Evolutionary conservation across 2,329 filamentous ascomycete species (phyloP), one percentile per base, ranked within the genome.

Genomic region (Apiospora malaysiana): DNA sequence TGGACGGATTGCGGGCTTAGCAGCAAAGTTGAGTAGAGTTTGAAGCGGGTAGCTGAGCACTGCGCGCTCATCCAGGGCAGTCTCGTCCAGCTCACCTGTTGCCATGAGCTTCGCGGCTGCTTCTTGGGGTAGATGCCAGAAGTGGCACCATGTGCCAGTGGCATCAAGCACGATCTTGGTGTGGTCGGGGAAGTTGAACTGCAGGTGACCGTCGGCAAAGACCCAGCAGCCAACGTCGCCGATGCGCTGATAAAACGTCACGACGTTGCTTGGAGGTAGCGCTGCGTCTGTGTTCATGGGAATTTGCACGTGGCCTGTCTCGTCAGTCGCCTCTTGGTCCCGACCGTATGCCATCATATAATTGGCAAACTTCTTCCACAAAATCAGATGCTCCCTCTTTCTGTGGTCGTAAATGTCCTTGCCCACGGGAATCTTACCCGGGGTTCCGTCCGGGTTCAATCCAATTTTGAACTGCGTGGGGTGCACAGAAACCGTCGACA

Each of bases 131-230:
- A 95, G 88, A 77, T 93, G 91, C 83, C 93, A 93, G 78, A 94
- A 94, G 78, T 93, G 92, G 75, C 92, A 92, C 86, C 90, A 92
- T 1, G 87, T 89, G n/a, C 92, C 93, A 42, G 92, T 89, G 0
- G 91, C 84, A 71, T 94, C 93, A 37, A 96, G 83, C 16, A 95
- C 91, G 70, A 96, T 88, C 82, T 96, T 96, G 71, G 93, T 95
- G 80, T 96, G 93, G 75, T 96, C 93, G 2, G 93, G 93, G 80
- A 96, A 96, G 82, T 96, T 95, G 82, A 95, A 93, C 88, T 94
- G 93, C 74, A 95, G 86, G 76, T 93, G 92, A 2, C 93, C 93
- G 78, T 95, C 93, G 70, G 88, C 89, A 77, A 95, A 95, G 68
- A 91, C 90, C 93, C 93, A 95, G 81, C 93, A 92, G 21, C 93